phyloP scores from a whole-genome alignment of 441 rosid species.

The Kokia cookei region DNA sequence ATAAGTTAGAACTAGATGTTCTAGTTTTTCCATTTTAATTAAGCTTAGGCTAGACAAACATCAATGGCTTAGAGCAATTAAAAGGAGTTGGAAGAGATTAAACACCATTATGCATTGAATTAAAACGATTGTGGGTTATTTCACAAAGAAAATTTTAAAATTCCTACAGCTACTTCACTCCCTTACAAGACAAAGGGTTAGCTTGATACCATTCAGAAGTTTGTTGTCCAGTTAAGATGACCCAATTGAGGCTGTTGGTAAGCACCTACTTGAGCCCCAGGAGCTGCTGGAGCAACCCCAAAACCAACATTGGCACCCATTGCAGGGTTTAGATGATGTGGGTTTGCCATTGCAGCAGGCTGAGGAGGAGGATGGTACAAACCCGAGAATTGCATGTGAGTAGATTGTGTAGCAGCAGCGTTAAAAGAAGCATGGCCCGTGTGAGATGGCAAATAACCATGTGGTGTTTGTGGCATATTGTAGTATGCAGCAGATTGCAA shows the following conservation, averaged over 20 bases:
- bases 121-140: constrained; percentile 35
- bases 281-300: constrained; percentile 63
- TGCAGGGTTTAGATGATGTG: constrained; percentile 75
- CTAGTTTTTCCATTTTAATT: not conserved
- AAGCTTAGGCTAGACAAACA: not conserved
- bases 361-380: constrained; percentile 70
- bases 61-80: not conserved
- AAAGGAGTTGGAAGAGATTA: not conserved
- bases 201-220: constrained; percentile 56
- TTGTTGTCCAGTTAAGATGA: constrained; percentile 85
- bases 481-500: constrained; percentile 72
- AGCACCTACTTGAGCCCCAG: constrained; percentile 76
- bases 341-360: constrained; percentile 63
- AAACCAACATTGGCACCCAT: constrained; percentile 78
- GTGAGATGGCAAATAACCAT: constrained; percentile 75
- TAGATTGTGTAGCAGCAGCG: constrained; percentile 67
- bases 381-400: constrained; percentile 89
- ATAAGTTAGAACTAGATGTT: not conserved
- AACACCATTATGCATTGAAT: constrained; percentile 43
- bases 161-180: constrained; percentile 54
- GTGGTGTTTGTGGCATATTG: constrained; percentile 79
- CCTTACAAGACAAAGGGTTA: constrained; percentile 43
- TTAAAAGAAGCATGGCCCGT: constrained; percentile 74
- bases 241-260: constrained; percentile 91
- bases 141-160: constrained; percentile 36